Base-by-base conservation (phyloP, 2,329 filamentous ascomycete genomes). In the Scedosporium dehoogii region DNA sequence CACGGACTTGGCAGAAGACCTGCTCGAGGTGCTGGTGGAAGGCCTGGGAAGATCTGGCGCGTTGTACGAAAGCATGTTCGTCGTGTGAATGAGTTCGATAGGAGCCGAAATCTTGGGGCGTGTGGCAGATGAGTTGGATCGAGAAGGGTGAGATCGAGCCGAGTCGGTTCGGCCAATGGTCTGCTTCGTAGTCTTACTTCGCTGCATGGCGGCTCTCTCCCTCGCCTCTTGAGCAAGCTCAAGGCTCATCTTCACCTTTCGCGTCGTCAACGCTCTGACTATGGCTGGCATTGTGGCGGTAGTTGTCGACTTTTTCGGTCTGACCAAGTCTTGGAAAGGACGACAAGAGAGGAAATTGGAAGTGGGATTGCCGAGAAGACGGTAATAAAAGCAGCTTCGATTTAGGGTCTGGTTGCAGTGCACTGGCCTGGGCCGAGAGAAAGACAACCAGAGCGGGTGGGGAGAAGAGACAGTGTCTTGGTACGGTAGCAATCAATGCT, bases 21-120 rank as follows among this genome's bases (percentile, higher is more conserved):
- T 79, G 70, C 78, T 78, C 41, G 76, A 78, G 68, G 78, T 79
- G 70, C 78, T 78, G 46, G 82, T 84, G 10, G 78, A 77, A n/a
- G 72, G 68, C n/a, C 67, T 73, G 55, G 79, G 78, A 65, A 97
- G 86, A 71, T 97, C 89, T 59, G 93, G 93, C 9, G 94, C 92
- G 71, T 93, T 93, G 81, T 96, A 96, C 6, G 91, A 92, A 62
- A 97, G 87, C 84, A 96, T 91, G 75, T 97, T 99, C 68, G 94
- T 97, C 4, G 93, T 96, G 64, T 94, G 96, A 58, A 97, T 80
- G 66, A 99, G 82, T 74, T 92, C 87, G 61, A 96, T 82, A 0
- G 94, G 94, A 3, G 82, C 85, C 1, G 94, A 99, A 72, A 99
- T 99, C 78, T 92, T 87, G 72, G 81, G 74, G 64, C 88, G 84